phyloP scores from a whole-genome alignment of 2,329 filamentous ascomycete species.

The Allantophomopsis lycopodina region DNA sequence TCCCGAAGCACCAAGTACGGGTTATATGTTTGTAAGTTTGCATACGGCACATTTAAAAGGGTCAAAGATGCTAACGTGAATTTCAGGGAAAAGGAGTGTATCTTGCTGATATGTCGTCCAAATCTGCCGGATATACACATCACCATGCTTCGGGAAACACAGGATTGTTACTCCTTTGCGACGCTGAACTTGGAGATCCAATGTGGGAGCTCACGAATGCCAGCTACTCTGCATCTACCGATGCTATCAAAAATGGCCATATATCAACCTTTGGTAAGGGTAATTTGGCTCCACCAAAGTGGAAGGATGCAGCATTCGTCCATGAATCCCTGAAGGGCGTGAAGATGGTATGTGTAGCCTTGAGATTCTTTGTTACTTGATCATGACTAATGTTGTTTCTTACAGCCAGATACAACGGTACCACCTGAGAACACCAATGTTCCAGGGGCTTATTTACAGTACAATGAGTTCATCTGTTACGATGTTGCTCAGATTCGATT shows the following conservation, averaged over 20 bases:
- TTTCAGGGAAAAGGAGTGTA: conserved; percentile 62
- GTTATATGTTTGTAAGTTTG: conserved; percentile 61
- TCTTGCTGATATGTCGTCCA: conserved; percentile 72
- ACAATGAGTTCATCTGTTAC: conserved; percentile 67
- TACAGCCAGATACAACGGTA: conserved; percentile 33
- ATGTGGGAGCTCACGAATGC: conserved; percentile 47
- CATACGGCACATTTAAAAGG: too few relatives aligned
- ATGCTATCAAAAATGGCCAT: conserved; percentile 40
- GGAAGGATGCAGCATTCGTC: conserved; percentile 63
- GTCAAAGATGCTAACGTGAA: too few relatives aligned
- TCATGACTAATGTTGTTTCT: too few relatives aligned
- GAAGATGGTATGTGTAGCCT: conserved; percentile 43
- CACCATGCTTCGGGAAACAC: conserved; percentile 47
- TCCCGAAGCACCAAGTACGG: conserved; percentile 63
- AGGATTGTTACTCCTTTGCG: conserved; percentile 68
- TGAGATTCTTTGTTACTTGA: too few relatives aligned
- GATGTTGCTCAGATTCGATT: conserved; percentile 56
- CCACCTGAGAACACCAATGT: conserved; percentile 33
- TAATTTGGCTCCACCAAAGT: conserved; percentile 43
- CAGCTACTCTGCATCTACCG: conserved; percentile 48
- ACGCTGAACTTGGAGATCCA: conserved; percentile 68
- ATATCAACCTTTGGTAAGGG: conserved; percentile 62
- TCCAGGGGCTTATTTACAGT: conserved; percentile 32
- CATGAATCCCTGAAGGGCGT: conserved; percentile 52
- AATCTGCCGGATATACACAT: conserved; percentile 68